Conservation (phyloP, 164 flowering plant species). For the Akebia trifoliata region DNA sequence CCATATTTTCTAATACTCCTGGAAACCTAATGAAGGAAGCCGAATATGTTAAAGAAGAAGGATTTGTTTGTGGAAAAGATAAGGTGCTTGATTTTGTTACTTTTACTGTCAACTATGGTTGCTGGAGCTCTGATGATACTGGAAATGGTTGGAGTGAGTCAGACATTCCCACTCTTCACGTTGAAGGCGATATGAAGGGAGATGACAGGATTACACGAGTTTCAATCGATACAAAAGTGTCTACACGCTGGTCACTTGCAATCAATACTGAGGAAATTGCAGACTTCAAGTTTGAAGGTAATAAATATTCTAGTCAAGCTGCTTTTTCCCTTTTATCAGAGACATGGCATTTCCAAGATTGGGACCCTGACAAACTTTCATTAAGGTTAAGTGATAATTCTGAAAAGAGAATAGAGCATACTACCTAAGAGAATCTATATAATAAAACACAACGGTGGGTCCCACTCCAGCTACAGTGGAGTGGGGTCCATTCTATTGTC, state of each 20-base stretch:
- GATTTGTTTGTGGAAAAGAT: slow-evolving; percentile 70
- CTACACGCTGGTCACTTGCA: slow-evolving; percentile 86
- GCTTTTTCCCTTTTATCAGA: background rate
- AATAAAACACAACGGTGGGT: too few relatives aligned
- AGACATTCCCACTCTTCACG: slow-evolving; percentile 61
- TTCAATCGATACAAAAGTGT: slow-evolving; percentile 57
- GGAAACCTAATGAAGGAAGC: slow-evolving; percentile 73
- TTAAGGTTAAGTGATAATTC: too few relatives aligned
- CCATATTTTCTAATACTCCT: slow-evolving; percentile 75
- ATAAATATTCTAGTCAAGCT: background rate
- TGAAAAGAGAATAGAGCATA: too few relatives aligned
- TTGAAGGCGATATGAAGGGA: slow-evolving; percentile 37
- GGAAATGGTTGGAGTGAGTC: slow-evolving; percentile 65
- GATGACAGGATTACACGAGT: slow-evolving; percentile 48
- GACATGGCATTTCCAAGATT: background rate
- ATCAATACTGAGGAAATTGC: slow-evolving; percentile 61
- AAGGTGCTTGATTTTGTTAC: slow-evolving; percentile 68
- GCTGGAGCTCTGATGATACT: slow-evolving; percentile 44
- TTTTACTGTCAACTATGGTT: slow-evolving; percentile 78
- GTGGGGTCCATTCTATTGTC: too few relatives aligned
- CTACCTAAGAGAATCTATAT: too few relatives aligned
- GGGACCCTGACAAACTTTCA: too few relatives aligned
- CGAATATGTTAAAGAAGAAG: slow-evolving; percentile 53
- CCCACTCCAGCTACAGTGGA: too few relatives aligned
- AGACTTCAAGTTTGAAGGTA: slow-evolving; percentile 80